These are phyloP conservation scores for Phoma sp. DNA, from an alignment of 2,329 filamentous ascomycete genomes.

Conservation along the genomic window DNA sequence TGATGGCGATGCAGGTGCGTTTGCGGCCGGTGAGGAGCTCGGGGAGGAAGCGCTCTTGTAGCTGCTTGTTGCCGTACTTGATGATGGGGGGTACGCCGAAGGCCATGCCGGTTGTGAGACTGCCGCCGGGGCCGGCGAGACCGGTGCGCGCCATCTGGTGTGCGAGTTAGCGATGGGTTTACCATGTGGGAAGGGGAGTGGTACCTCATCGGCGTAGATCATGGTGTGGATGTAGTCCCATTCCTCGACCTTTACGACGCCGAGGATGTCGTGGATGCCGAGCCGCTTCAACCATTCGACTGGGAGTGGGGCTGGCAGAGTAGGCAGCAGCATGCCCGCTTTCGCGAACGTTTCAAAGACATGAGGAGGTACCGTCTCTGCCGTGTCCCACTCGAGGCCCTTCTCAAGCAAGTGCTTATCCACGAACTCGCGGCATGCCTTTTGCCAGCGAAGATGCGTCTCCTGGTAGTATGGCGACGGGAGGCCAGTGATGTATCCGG, in stretches of 20 bases:
- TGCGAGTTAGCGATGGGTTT: constrained; percentile 5
- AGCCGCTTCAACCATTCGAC: constrained; percentile 71
- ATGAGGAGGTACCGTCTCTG: constrained; percentile 67
- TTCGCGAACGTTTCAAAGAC: constrained; percentile 71
- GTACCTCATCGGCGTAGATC: constrained; percentile 73
- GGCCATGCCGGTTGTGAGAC: constrained; percentile 74
- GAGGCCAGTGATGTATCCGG: constrained; percentile 72
- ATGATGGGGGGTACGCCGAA: constrained; percentile 76
- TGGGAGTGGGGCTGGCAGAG: constrained; percentile 72
- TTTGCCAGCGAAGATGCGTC: constrained; percentile 71
- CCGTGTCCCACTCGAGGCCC: constrained; percentile 74
- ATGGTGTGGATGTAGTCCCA: constrained; percentile 75
- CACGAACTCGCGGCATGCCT: constrained; percentile 71
- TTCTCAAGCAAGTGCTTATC: constrained; percentile 67
- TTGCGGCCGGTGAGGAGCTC: constrained; percentile 72
- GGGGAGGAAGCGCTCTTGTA: constrained; percentile 75
- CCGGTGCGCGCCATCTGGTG: constrained; percentile 68
- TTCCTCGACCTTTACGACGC: constrained; percentile 72
- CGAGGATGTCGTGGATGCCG: constrained; percentile 71
- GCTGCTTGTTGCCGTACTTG: constrained; percentile 68
- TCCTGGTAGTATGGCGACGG: constrained; percentile 75
- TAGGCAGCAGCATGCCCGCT: constrained; percentile 74
- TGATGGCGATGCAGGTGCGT: constrained; percentile 78
- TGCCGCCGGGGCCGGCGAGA: constrained; percentile 67
- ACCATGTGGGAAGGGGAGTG: background rate